These are phyloP conservation scores for Carex parvula DNA, from an alignment of 176 grass and related monocot species.

Conservation along the genomic window DNA sequence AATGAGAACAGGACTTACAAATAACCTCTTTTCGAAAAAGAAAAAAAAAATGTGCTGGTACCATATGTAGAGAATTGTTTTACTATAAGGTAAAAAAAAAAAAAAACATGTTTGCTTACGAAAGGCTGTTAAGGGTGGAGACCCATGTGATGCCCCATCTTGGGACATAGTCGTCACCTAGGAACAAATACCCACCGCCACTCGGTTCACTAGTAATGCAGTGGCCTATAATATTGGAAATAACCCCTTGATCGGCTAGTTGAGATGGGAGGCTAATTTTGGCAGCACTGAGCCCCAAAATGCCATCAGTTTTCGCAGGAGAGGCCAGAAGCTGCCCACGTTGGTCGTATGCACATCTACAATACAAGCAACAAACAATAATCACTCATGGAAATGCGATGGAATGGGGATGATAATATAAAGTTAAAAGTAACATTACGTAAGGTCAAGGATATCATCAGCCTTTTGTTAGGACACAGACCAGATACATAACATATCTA, in stretches of 20 bases:
- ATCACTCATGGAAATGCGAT: neutral
- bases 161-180: constrained; percentile 74
- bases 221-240: constrained; percentile 69
- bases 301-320: constrained; percentile 59
- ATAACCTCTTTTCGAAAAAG: neutral
- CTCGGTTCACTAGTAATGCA: constrained; percentile 56
- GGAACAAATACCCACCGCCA: constrained; percentile 73
- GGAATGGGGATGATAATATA: neutral
- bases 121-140: constrained; percentile 50
- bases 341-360: constrained; percentile 87
- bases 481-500: neutral
- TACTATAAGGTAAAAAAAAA: neutral
- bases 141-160: constrained; percentile 82
- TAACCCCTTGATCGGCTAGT: constrained; percentile 53
- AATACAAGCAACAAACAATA: constrained; percentile 14
- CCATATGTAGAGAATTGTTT: neutral
- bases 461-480: neutral
- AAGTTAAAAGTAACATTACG: neutral
- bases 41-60: neutral
- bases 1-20: neutral
- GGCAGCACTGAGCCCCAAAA: constrained; percentile 60
- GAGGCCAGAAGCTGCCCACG: constrained; percentile 56
- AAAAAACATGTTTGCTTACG: constrained; percentile 40
- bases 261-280: constrained; percentile 70
- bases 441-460: neutral